Percentiles rank a stretch among this genome's conserved stretches.
phyloP scores from a whole-genome alignment of 192 early-diverging fungal species.

The Chytriomyces sp. region DNA sequence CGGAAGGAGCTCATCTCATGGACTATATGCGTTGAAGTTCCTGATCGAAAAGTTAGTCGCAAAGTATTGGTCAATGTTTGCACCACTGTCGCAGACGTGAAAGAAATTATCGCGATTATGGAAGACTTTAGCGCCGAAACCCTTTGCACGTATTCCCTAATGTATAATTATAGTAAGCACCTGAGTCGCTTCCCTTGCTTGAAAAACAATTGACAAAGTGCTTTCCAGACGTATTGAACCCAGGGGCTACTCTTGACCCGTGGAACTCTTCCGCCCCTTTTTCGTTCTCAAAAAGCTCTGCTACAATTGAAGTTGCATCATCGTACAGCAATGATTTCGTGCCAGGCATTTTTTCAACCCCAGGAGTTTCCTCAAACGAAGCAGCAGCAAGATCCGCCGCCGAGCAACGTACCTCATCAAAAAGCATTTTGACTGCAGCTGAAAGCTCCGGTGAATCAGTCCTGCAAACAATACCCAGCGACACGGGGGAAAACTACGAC shows the following conservation, averaged over 20 bases:
- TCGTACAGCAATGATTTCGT: neutral
- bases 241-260: neutral
- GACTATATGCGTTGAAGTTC: neutral
- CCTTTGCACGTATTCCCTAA: neutral
- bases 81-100: conserved; percentile 5
- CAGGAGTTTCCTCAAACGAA: neutral
- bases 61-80: conserved; percentile 1
- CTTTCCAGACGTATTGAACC: neutral
- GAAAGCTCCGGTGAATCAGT: neutral
- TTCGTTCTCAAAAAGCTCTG: neutral
- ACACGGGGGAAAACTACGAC: neutral
- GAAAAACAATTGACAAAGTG: neutral
- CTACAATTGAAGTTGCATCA: neutral
- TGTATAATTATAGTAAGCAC: neutral
- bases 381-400: neutral
- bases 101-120: conserved; percentile 6
- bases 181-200: neutral
- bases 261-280: neutral
- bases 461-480: neutral
- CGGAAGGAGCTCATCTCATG: conserved; percentile 14
- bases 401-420: neutral
- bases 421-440: conserved; percentile 2
- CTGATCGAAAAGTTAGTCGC: neutral
- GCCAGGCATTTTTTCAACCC: neutral
- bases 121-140: neutral